Base-by-base conservation (phyloP, 352 stramenopile genomes). In the Aphanomyces cochlioides region DNA sequence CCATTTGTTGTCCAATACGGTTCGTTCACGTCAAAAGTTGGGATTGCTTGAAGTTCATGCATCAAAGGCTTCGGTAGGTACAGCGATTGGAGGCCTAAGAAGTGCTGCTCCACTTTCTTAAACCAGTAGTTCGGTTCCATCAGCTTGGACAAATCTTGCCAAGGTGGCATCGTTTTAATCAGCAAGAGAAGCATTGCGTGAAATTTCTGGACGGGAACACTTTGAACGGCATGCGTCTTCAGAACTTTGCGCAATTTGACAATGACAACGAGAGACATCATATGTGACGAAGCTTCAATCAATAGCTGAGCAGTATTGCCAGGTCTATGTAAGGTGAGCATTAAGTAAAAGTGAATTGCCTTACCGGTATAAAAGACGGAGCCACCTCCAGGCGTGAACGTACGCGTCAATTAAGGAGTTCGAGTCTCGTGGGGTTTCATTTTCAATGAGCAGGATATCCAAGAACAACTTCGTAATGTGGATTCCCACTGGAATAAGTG, bases 361-460 rank as follows among this genome's bases (percentile, higher is more conserved):
- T 15, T 70, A 70, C 17, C 87, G 81, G 63, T 90, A 92, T 56
- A 92, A 90, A 68, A 91, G 84, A 3, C 75, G 72, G 39, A 94
- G 72, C 75, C 80, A 87, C 17, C 79, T 60, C 64, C 64, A 70
- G 21, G 64, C 64, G 45, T 70, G 64, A 17, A 60, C 38, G 54
- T 70, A 70, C 12, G 61, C 5, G 17, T 21, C 53, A 12, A 70
- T 4, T 34, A 70, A 50, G 7, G 64, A 36, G 12, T 45, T n/a
- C 10, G 17, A 36, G 47, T 60, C 17, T 36, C 47, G 47, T 7
- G 53, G 64, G 8, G 17, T 21, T 4, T 54, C 64, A 5, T 61
- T 56, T 61, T 70, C 64, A 7, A 61, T 19, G 7, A 70, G 43
- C 6, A 84, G 60, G 1, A 85, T 73, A 67, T 80, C 76, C 4